These are phyloP conservation scores for Beauveria asiatica DNA, from an alignment of 2,329 filamentous ascomycete genomes.

Conservation along the genomic window DNA sequence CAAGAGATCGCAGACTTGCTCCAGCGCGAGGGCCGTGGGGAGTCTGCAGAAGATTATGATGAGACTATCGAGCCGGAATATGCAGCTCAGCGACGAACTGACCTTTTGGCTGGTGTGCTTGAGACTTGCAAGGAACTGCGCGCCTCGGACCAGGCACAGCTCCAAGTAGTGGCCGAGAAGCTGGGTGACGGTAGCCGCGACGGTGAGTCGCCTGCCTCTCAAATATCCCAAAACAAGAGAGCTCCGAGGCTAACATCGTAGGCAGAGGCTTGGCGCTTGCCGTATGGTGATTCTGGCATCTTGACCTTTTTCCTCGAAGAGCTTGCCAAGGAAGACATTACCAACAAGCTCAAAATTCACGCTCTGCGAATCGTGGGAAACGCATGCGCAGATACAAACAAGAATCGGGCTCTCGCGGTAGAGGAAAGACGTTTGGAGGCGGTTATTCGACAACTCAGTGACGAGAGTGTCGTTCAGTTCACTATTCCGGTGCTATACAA, in stretches of 20 bases:
- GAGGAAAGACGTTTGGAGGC: constrained; percentile 36
- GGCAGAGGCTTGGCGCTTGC: constrained; percentile 45
- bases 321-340: constrained; percentile 30
- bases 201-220: constrained; percentile 30
- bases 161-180: constrained; percentile 41
- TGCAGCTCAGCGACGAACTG: constrained; percentile 18
- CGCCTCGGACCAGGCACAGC: constrained; percentile 29
- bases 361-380: constrained; percentile 52
- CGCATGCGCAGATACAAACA: constrained; percentile 54
- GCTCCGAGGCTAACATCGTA: constrained; percentile 12
- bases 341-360: constrained; percentile 41
- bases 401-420: constrained; percentile 49
- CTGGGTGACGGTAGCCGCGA: constrained; percentile 48
- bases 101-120: constrained; percentile 30
- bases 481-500: constrained; percentile 54
- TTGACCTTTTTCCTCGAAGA: constrained; percentile 46
- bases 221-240: background rate
- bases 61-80: constrained; percentile 19
- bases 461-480: constrained; percentile 41
- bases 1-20: constrained; percentile 31
- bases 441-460: constrained; percentile 39
- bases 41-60: constrained; percentile 19
- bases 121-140: constrained; percentile 31
- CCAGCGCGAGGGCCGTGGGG: constrained; percentile 22
- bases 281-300: constrained; percentile 49